Base-by-base conservation (phyloP, 2,329 filamentous ascomycete genomes). In the Phoma sp. region DNA sequence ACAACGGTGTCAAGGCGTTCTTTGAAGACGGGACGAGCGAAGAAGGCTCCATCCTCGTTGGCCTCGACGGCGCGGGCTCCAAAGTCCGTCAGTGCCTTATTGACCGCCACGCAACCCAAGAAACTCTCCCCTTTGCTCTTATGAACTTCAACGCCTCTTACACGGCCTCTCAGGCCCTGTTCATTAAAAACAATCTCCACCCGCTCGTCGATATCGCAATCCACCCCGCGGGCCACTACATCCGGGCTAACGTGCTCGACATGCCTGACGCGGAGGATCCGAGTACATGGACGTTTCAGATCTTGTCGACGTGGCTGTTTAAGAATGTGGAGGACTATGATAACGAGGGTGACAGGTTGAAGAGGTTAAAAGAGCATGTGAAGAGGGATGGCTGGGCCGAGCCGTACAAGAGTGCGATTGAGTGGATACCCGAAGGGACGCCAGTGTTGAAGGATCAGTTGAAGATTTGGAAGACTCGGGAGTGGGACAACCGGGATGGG, bases 201-300 rank as follows among this genome's bases (percentile, higher is more conserved):
- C 69, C 69, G 0, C 59, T 73, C 9, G 68, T 72, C 32, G 64
- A 69, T 14, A 69, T 70, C 18, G 70, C 67, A 0, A 69, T 73
- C 7, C 68, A 72, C 23, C 70, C 68, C 0, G 62, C 61, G 18
- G 67, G 67, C 6, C 65, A 71, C 39, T 70, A 70, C 49, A 69
- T 69, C 25, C 65, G 65, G 8, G 58, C 56, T 2, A 66, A 68
- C 23, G 66, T 74, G 23, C 66, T 72, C 11, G 72, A 74, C 14
- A 71, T 73, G 56, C 64, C 66, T 0, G 59, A 72, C 18, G 43
- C 59, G 6, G 60, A 72, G 1, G 66, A 74, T n/a, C 65, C 72
- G 3, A 67, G 64, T 13, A 69, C 64, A 6, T 74, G 72, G 72
- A 70, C 58, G 0, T 74, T 73, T 46, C 71, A 75, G 35, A 69